Conservation (phyloP, 1,284 basidiomycete species). For the Cystobasidiaceae sp. region DNA sequence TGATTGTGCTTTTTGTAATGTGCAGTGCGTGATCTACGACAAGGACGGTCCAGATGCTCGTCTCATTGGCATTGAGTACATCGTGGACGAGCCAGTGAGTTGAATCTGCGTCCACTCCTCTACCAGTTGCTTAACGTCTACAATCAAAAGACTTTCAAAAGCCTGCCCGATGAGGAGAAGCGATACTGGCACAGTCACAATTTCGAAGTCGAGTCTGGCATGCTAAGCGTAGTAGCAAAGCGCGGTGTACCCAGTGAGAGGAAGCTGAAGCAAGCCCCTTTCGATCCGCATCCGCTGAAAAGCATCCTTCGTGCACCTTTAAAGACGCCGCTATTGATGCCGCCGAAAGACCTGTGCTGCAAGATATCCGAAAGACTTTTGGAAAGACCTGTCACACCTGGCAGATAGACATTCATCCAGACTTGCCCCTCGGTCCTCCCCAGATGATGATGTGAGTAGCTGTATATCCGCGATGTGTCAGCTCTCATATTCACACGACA, state of each 20-base stretch:
- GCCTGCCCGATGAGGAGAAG: slow-evolving; percentile 39
- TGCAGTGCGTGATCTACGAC: slow-evolving; percentile 35
- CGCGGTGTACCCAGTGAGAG: slow-evolving; percentile 5
- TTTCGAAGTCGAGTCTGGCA: slow-evolving; percentile 43
- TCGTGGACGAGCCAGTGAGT: slow-evolving; percentile 24
- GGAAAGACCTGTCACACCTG: slow-evolving; percentile 37
- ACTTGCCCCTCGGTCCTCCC: slow-evolving; percentile 35
- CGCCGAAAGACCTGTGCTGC: slow-evolving; percentile 32
- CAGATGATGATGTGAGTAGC: slow-evolving; percentile 34
- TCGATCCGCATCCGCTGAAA: too few species aligned
- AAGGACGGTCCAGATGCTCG: slow-evolving; percentile 33
- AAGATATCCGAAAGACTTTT: slow-evolving; percentile 31
- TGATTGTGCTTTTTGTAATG: neutral
- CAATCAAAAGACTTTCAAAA: slow-evolving; percentile 29
- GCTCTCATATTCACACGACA: neutral
- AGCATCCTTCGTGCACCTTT: neutral
- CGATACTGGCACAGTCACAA: slow-evolving; percentile 44
- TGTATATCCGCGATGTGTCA: neutral
- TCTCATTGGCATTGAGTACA: slow-evolving; percentile 33
- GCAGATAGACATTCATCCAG: slow-evolving; percentile 33
- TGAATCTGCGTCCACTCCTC: neutral
- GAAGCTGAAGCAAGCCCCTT: too few species aligned
- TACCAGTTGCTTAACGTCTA: neutral
- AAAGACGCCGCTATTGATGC: slow-evolving; percentile 29
- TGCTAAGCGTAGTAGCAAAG: slow-evolving; percentile 38